These are phyloP conservation scores for Begonia loranthoides DNA, from an alignment of 306 rosid genomes.

Conservation along the genomic window DNA sequence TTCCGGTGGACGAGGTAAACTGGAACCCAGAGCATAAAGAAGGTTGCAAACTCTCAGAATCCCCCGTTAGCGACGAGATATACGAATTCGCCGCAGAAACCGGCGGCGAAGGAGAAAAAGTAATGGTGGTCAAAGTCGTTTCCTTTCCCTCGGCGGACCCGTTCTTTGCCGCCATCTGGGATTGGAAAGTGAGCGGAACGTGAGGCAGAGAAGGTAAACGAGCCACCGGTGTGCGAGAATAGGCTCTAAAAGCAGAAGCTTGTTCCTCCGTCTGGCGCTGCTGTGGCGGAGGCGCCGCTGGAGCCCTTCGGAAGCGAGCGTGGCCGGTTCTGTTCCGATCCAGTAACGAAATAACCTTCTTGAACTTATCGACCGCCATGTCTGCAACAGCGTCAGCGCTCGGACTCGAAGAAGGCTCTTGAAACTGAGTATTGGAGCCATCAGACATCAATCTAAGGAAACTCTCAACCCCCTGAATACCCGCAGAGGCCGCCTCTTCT, in stretches of 20 bases:
- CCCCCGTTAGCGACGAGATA: conserved; percentile 62
- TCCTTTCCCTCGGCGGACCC: conserved; percentile 25
- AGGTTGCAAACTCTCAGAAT: conserved; percentile 32
- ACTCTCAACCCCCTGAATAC: not conserved
- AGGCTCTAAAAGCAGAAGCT: conserved; percentile 5
- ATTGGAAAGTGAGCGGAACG: not conserved
- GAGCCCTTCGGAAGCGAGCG: conserved; percentile 77
- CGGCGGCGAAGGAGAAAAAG: conserved; percentile 31
- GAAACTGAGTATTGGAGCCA: not conserved
- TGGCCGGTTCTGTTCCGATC: conserved; percentile 78
- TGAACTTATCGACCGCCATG: conserved; percentile 74
- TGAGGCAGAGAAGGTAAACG: conserved; percentile 51
- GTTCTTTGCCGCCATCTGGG: conserved; percentile 6
- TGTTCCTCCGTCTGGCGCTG: conserved; percentile 1
- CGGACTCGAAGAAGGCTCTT: not conserved
- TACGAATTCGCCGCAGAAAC: conserved; percentile 40
- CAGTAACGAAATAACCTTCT: conserved; percentile 61
- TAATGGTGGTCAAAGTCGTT: conserved; percentile 29
- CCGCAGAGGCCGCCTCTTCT: not conserved
- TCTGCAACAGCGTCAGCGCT: conserved; percentile 56
- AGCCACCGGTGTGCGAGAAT: conserved; percentile 56
- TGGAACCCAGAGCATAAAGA: conserved; percentile 48
- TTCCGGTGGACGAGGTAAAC: conserved; percentile 50
- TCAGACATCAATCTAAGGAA: not conserved
- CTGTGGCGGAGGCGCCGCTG: conserved; percentile 11